Conservation (phyloP, 2,329 filamentous ascomycete species). For the Hirsutella minnesotensis region DNA sequence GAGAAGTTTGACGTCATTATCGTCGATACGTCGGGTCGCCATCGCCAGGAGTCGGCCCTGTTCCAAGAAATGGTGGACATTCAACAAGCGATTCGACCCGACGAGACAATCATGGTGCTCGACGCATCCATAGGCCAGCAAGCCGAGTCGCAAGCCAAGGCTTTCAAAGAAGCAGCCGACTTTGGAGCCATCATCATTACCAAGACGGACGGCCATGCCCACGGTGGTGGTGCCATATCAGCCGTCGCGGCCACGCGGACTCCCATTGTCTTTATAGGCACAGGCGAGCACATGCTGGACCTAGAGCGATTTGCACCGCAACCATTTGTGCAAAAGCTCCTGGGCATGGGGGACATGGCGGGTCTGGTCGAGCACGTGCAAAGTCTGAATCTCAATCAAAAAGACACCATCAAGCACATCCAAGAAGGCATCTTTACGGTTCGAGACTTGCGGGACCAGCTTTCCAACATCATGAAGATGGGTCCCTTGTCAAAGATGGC, state of each 20-base stretch:
- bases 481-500: slow-evolving; percentile 94
- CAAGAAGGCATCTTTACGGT: slow-evolving; percentile 93
- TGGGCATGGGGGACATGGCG: slow-evolving; percentile 96
- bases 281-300: slow-evolving; percentile 93
- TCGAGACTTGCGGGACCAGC: slow-evolving; percentile 85
- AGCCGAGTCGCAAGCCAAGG: slow-evolving; percentile 85
- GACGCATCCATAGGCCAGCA: slow-evolving; percentile 95
- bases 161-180: slow-evolving; percentile 94
- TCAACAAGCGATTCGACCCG: slow-evolving; percentile 75
- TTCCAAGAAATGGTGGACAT: slow-evolving; percentile 99
- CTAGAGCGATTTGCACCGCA: slow-evolving; percentile 86
- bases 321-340: slow-evolving; percentile 83
- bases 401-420: slow-evolving; percentile 98
- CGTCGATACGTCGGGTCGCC: slow-evolving; percentile 90
- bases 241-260: slow-evolving; percentile 94
- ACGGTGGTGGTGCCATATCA: slow-evolving; percentile 92
- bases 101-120: slow-evolving; percentile 97
- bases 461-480: slow-evolving; percentile 99
- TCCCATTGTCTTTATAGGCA: slow-evolving; percentile 95
- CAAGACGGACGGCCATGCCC: slow-evolving; percentile 92
- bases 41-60: slow-evolving; percentile 86
- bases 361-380: slow-evolving; percentile 95
- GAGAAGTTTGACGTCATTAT: slow-evolving; percentile 98
- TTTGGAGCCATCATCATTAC: slow-evolving; percentile 99
- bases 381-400: slow-evolving; percentile 87